Percentiles rank a stretch among this genome's conserved stretches.
Conservation (phyloP, 306 rosid species). For the Quercus wislizeni region DNA sequence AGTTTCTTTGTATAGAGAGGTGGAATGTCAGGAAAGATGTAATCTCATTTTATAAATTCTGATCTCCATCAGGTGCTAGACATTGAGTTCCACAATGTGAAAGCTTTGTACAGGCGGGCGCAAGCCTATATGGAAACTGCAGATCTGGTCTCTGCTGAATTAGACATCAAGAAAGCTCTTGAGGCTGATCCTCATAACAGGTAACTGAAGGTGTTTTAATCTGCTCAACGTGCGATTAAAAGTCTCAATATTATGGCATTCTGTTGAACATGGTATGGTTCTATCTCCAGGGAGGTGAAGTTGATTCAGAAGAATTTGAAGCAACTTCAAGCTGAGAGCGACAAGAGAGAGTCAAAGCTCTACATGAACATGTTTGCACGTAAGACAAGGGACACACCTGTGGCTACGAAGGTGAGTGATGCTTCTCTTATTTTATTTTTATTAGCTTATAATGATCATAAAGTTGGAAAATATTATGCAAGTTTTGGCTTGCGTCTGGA, state of each 20-base stretch:
- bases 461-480: not conserved
- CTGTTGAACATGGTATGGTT: not conserved
- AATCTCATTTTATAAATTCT: conserved; percentile 8
- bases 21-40: not conserved
- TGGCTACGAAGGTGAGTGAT: conserved; percentile 41
- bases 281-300: conserved; percentile 51
- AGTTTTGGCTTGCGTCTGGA: not conserved
- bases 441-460: not conserved
- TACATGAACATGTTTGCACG: conserved; percentile 50
- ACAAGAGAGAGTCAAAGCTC: conserved; percentile 63
- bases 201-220: conserved; percentile 27
- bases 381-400: conserved; percentile 21
- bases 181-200: conserved; percentile 62
- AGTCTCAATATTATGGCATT: not conserved
- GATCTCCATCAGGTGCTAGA: conserved; percentile 52
- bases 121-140: conserved; percentile 54
- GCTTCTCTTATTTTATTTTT: conserved; percentile 7
- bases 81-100: conserved; percentile 50
- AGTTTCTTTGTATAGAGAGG: not conserved
- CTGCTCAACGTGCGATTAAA: not conserved
- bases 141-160: conserved; percentile 51
- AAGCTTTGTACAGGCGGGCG: conserved; percentile 70
- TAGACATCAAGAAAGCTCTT: conserved; percentile 70
- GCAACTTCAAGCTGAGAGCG: conserved; percentile 51
- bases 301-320: conserved; percentile 55